Conservation (phyloP, 164 flowering plant genomes). For the Tetrastigma voinierianum region DNA sequence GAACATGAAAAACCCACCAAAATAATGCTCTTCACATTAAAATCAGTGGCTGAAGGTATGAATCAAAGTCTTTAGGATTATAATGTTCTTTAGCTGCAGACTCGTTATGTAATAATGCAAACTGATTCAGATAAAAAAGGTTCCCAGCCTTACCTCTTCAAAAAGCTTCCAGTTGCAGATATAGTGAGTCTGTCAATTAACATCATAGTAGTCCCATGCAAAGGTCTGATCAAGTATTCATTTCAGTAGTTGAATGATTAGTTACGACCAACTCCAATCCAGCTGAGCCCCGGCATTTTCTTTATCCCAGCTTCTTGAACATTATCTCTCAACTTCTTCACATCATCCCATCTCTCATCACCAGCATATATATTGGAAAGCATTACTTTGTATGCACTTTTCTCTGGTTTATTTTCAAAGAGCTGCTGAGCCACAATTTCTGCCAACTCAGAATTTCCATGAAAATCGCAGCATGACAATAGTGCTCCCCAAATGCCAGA, state of each 20-base stretch:
- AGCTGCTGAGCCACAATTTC: slow-evolving; percentile 46
- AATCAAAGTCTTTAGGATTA: not conserved
- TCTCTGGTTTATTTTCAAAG: slow-evolving; percentile 34
- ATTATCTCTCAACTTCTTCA: slow-evolving; percentile 49
- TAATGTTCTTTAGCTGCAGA: not conserved
- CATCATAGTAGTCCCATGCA: too few species aligned
- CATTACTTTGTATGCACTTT: slow-evolving; percentile 61
- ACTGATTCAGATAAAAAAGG: too few species aligned
- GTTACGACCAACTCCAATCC: slow-evolving; percentile 24
- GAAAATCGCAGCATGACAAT: slow-evolving; percentile 62
- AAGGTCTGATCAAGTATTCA: too few species aligned
- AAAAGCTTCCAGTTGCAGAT: too few species aligned
- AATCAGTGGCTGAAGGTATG: not conserved
- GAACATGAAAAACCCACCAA: not conserved
- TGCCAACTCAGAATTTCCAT: slow-evolving; percentile 52
- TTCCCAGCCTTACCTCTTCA: too few species aligned
- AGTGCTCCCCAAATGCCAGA: slow-evolving; percentile 85
- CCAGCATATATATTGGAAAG: slow-evolving; percentile 71
- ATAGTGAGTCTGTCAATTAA: too few species aligned
- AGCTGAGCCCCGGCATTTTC: slow-evolving; percentile 66
- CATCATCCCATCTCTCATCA: slow-evolving; percentile 72
- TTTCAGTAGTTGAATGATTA: too few species aligned
- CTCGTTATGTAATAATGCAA: too few species aligned
- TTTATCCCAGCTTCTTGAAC: slow-evolving; percentile 20
- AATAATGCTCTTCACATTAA: not conserved